A percentile compares a stretch with the other conserved stretches of the same genome.
Conservation (phyloP, 2,329 filamentous ascomycete genomes). For the Fusarium sororula region DNA sequence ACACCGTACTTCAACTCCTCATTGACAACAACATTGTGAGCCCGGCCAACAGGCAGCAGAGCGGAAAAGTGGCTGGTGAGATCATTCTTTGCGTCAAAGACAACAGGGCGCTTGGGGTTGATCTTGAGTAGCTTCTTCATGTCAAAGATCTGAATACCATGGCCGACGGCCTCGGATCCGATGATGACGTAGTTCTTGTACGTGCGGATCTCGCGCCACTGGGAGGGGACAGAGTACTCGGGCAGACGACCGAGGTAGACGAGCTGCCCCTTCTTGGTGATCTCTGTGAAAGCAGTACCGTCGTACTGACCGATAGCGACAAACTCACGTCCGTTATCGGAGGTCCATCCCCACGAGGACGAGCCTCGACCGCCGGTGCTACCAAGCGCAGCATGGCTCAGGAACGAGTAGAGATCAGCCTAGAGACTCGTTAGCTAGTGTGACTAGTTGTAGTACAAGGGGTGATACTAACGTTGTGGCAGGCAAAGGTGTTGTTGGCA, state of each 20-base stretch:
- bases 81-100: constrained; percentile 47
- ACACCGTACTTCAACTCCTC: constrained; percentile 59
- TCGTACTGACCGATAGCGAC: constrained; percentile 59
- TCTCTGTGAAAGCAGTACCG: constrained; percentile 60
- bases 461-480: constrained; percentile 52
- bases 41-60: constrained; percentile 50
- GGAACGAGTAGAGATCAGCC: constrained; percentile 63
- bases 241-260: constrained; percentile 58
- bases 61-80: constrained; percentile 49
- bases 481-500: constrained; percentile 57
- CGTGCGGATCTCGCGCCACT: constrained; percentile 55
- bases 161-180: constrained; percentile 56
- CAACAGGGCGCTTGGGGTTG: constrained; percentile 50
- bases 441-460: accelerated
- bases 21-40: constrained; percentile 62
- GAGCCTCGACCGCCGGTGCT: constrained; percentile 50
- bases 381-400: constrained; percentile 62
- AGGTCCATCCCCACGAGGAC: constrained; percentile 59
- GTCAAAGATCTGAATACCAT: constrained; percentile 73
- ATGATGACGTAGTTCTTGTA: constrained; percentile 51
- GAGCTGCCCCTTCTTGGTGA: constrained; percentile 55
- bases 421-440: background rate
- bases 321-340: constrained; percentile 58
- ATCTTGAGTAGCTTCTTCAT: constrained; percentile 62
- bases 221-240: constrained; percentile 49